These are phyloP conservation scores for Prosopis cineraria DNA, from an alignment of 306 rosid species.

Conservation along the genomic window DNA sequence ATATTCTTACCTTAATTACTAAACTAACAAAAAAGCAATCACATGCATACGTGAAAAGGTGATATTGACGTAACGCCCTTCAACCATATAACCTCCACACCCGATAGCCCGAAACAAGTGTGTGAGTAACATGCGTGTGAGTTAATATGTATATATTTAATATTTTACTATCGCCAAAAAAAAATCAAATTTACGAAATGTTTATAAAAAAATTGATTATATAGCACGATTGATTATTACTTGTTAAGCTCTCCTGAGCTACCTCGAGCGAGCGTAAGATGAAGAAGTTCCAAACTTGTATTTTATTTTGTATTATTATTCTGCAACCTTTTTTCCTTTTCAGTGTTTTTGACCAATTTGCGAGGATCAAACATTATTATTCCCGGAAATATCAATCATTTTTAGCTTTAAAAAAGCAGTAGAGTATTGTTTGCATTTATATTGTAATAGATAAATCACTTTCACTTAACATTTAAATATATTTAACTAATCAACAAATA, in stretches of 20 bases:
- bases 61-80: neutral
- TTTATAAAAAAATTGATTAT: neutral
- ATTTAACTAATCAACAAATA: neutral
- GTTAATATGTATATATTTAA: no score
- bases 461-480: neutral
- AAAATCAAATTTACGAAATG: neutral
- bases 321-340: neutral
- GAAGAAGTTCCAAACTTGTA: neutral
- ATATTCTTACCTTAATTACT: constrained; percentile 1
- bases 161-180: no score
- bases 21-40: constrained; percentile 2
- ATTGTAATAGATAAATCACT: neutral
- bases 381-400: no score
- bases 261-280: neutral
- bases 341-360: neutral
- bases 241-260: neutral
- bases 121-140: no score
- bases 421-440: neutral
- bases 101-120: no score
- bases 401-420: neutral
- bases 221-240: neutral
- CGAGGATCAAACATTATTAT: neutral
- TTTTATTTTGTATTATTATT: neutral
- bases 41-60: neutral
- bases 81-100: neutral